Evolutionary conservation across 2,329 filamentous ascomycete genomes (phyloP), one percentile per base, ranked within the genome.

Genomic region (Xylariaceae sp.): DNA sequence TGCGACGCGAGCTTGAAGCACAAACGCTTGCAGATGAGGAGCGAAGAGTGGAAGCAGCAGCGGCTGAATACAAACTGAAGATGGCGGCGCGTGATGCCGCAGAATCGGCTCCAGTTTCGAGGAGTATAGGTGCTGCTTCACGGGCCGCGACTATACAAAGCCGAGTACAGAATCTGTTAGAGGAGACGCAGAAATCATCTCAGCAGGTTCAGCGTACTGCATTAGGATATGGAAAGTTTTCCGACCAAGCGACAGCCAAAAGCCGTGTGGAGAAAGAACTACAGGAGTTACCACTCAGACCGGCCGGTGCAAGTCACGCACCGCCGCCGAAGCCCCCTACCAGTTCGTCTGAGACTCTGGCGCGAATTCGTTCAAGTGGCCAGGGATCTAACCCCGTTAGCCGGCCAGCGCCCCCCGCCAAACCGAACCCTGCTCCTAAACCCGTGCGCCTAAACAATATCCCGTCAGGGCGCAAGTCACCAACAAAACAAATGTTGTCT

Each of bases 201-300:
- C 65, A 67, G 49, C 64, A 67, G 37, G 80, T 82, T 31, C 84
- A 85, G 61, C 73, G 77, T 48, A 96, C 90, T 0, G 91, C 91
- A 0, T 86, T 91, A 60, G 92, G 92, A 0, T 97, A 97, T 68
- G 94, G 94, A 6, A 86, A 86, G 57, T 96, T 88, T 69, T 91
- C 91, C 26, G 88, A 85, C 59, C 70, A 72, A 2, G 70, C 73
- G 3, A 64, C 70, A 12, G 64, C 68, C 3, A 65, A 68, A n/a
- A 70, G 60, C 59, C 73, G 69, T 49, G 42, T 65, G 6, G 73
- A 74, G 26, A 74, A 73, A 59, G 58, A 71, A 30, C 62, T 71
- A 0, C 78, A 78, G 2, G 71, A 73, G 27, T 67, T 80, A 9
- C 76, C 77, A 5, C 72, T 77, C 29, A 86, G 86, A 64, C 77